These are phyloP conservation scores for Aspergillus luchuensis DNA, from an alignment of 2,329 filamentous ascomycete species.

Conservation along the genomic window DNA sequence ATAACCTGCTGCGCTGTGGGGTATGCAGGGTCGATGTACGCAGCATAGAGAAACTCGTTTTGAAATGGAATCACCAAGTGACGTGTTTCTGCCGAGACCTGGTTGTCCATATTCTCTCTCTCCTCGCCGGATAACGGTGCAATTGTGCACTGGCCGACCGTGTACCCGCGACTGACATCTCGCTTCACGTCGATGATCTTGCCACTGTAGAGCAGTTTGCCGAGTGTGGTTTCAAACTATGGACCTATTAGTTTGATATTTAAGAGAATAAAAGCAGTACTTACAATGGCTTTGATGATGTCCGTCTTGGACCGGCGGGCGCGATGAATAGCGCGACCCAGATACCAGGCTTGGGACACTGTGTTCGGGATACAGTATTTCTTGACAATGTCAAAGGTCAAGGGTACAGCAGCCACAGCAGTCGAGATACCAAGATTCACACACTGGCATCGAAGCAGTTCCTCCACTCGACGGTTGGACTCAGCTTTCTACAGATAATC, in stretches of 20 bases:
- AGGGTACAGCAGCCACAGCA: slow-evolving; percentile 24
- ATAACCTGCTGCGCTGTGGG: neutral
- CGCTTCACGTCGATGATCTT: slow-evolving; percentile 50
- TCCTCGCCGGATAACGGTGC: slow-evolving; percentile 31
- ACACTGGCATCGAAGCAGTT: slow-evolving; percentile 28
- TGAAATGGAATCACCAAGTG: neutral
- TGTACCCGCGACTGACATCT: slow-evolving; percentile 42
- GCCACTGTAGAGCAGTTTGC: slow-evolving; percentile 47
- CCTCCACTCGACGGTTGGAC: slow-evolving; percentile 28
- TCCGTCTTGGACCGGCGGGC: slow-evolving; percentile 29
- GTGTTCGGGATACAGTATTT: slow-evolving; percentile 32
- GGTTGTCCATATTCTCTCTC: slow-evolving; percentile 14
- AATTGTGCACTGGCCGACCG: slow-evolving; percentile 36
- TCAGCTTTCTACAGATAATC: slow-evolving; percentile 18
- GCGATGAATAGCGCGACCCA: slow-evolving; percentile 30
- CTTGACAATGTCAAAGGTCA: slow-evolving; percentile 27
- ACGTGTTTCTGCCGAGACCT: slow-evolving; percentile 8
- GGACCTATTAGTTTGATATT: too few species aligned
- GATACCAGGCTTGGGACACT: slow-evolving; percentile 35
- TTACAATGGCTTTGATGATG: slow-evolving; percentile 48
- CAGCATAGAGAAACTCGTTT: neutral
- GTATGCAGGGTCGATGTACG: neutral
- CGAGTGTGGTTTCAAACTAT: slow-evolving; percentile 33
- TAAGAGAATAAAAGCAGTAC: slow-evolving; percentile 13
- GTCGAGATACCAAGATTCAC: slow-evolving; percentile 30